Base-by-base conservation (phyloP, 306 rosid genomes). In the Inga oerstediana region DNA sequence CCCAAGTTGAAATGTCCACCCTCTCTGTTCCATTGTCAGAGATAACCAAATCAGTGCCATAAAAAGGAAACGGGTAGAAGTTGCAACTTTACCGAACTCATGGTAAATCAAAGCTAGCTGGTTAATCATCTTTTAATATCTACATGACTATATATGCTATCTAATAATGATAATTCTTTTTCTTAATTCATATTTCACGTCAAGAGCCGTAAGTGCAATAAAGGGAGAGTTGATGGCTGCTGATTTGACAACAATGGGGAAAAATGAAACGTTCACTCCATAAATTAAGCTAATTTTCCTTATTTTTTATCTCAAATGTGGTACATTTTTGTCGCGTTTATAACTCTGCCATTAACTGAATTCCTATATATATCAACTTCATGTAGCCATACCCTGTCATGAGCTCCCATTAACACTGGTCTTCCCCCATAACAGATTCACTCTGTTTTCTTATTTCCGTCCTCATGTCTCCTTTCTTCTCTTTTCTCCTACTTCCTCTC, bases 361-460 rank as follows among this genome's bases (percentile, higher is more conserved):
- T 62, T 83, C 80, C 88, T 87, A 82, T 92, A 84, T 91, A 92
- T 91, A 91, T 89, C 72, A 79, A 76, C 79, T 17, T 32, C n/a
- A 1, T 61, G 59, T 11, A 84, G 82, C 88, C 90, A 77, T 13
- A 20, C 81, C 79, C 76, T 56, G 51, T 43, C 88, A 82, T 32
- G 46, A 49, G 68, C 75, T 84, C 35, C 80, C 84, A 76, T 51
- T 51, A 75, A 72, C 78, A 73, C 85, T 52, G 78, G 75, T 76
- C 84, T 65, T 78, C 64, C 85, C 76, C 52, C 79, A 2, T 32
- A 78, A 73, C 94, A 90, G 90, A 89, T 88, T 78, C 64, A 72
- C 84, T 77, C 83, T 84, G 77, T 86, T 78, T 34, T 24, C 70
- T n/a, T 52, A 15, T 41, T 72, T 84, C 70, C 46, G 41, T 86